These are phyloP conservation scores for Geotrichum klebahnii DNA, from an alignment of 1,139 yeast species.

Conservation along the genomic window DNA sequence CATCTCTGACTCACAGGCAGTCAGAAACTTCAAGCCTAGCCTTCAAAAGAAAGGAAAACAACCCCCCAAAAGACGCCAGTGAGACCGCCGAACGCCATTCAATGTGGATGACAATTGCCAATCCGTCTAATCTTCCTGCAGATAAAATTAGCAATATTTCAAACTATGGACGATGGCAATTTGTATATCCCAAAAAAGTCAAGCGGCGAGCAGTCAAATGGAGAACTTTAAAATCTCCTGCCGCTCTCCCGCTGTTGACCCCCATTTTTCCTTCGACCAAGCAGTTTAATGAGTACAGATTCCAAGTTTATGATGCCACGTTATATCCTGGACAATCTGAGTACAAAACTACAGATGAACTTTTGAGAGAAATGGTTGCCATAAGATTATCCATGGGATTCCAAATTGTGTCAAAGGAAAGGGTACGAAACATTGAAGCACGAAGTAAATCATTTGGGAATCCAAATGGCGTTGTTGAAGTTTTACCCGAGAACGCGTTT, in stretches of 20 bases:
- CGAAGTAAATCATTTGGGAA: conserved; percentile 55
- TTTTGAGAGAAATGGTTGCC: conserved; percentile 84
- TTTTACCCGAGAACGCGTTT: conserved; percentile 44
- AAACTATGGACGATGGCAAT: conserved; percentile 73
- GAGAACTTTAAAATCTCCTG: conserved; percentile 91
- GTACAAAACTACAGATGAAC: conserved; percentile 53
- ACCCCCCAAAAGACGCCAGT: background rate
- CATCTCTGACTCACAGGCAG: no score
- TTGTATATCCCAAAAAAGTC: conserved; percentile 71
- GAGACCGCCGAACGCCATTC: conserved; percentile 19
- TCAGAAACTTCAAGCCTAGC: no score
- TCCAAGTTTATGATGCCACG: conserved; percentile 61
- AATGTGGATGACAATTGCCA: conserved; percentile 33
- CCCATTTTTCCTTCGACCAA: conserved; percentile 66
- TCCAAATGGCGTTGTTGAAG: conserved; percentile 41
- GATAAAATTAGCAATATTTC: conserved; percentile 30
- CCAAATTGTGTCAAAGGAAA: conserved; percentile 75
- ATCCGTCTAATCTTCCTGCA: conserved; percentile 33
- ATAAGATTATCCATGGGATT: conserved; percentile 80
- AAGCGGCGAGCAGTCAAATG: conserved; percentile 73
- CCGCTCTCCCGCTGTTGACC: conserved; percentile 79
- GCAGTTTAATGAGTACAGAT: conserved; percentile 51
- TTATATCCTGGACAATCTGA: conserved; percentile 54
- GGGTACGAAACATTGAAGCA: conserved; percentile 61
- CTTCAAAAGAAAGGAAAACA: no score